Evolutionary conservation across 257 asterid species (phyloP), one percentile per base, ranked within the genome.

Genomic region (Linderniella brevidens): DNA sequence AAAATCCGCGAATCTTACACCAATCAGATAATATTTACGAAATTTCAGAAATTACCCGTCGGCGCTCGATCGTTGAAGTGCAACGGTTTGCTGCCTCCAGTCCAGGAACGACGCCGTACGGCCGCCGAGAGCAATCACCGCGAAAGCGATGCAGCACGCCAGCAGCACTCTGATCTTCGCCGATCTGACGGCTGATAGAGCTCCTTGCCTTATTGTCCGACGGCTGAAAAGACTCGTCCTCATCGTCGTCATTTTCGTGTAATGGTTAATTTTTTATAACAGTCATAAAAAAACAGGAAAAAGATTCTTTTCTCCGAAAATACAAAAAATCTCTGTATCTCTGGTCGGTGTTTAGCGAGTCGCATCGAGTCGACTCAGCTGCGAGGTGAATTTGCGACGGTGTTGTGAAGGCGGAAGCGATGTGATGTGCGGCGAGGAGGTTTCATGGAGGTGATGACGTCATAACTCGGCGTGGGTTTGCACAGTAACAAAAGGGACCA

Each of bases 141-240:
- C 58, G 41, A 78, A 57, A 11, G 73, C 41, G 38, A 70, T 19
- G 56, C 80, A 67, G 49, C 80, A 78, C 19, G 57, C 45, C 15
- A 82, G 62, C 73, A 82, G 17, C 8, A 82, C 68, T 79, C 75
- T 78, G 32, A 82, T 62, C 79, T 60, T 76, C 57, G 70, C 69
- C 54, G 94, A 76, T 76, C 82, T 77, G 60, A 52, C 64, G 46
- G 80, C 75, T 55, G 55, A 63, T 46, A 69, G 50, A 64, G 82
- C 76, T n/a, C 76, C 92, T 58, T 76, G 87, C 69, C 92, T 65
- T 17, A 70, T 58, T 42, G 70, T 69, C 65, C 94, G 70, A 11
- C 94, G 88, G 73, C 74, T 79, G 71, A 67, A 69, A 12, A 76
- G 79, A 59, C 85, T 50, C 56, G 76, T 52, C 66, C 85, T 69